These are phyloP conservation scores for Fusarium metavorans DNA, from an alignment of 2,329 filamentous ascomycete species.

Conservation along the genomic window DNA sequence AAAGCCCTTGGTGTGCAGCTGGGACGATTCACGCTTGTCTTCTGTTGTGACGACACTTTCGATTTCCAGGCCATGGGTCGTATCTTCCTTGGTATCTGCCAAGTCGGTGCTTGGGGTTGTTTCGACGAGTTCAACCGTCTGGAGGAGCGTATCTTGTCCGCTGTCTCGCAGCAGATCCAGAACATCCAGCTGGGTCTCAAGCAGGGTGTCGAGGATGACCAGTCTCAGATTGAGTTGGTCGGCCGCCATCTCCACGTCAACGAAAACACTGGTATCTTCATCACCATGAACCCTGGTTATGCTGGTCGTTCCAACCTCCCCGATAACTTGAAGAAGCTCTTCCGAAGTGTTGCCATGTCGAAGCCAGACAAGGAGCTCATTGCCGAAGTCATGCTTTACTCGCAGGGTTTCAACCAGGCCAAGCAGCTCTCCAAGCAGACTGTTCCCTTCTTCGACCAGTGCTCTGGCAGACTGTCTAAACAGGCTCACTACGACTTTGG, in stretches of 20 bases:
- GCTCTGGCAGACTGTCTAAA: constrained; percentile 83
- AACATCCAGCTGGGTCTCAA: constrained; percentile 98
- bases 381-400: constrained; percentile 99
- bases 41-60: constrained; percentile 99
- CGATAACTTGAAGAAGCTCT: constrained; percentile 99
- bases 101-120: constrained; percentile 99
- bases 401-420: constrained; percentile 97
- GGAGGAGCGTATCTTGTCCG: constrained; percentile 96
- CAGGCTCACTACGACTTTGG: constrained; percentile 99
- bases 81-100: constrained; percentile 98
- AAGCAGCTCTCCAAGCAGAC: constrained; percentile 95
- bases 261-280: constrained; percentile 96
- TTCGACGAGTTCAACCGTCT: constrained; percentile 99
- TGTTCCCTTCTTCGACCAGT: constrained; percentile 98
- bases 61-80: constrained; percentile 99
- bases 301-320: constrained; percentile 97
- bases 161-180: constrained; percentile 98
- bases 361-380: constrained; percentile 99
- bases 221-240: constrained; percentile 92
- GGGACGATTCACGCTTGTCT: constrained; percentile 96
- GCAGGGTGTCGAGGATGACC: constrained; percentile 83
- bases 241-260: constrained; percentile 92
- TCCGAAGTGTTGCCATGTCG: constrained; percentile 99
- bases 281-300: constrained; percentile 99
- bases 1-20: constrained; percentile 97